Evolutionary conservation across 345 rosid genomes (phyloP).

Genomic region (Passiflora organensis): DNA sequence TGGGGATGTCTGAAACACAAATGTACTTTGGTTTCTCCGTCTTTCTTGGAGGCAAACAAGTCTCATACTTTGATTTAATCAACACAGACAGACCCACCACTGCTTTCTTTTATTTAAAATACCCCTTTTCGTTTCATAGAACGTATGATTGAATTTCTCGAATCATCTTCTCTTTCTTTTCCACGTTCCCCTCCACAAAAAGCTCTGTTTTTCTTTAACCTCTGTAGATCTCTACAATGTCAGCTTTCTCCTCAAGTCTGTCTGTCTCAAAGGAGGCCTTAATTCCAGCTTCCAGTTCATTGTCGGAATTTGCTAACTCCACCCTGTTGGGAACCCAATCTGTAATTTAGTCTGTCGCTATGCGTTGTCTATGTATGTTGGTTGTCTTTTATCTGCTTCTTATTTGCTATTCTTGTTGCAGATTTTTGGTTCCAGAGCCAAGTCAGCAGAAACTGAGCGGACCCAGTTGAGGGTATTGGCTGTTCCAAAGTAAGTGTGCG

Average conservation of each 20-base stretch:
- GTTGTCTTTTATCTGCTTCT: not conserved
- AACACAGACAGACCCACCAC: not conserved
- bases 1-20: not conserved
- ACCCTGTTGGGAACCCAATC: not conserved
- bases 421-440: constrained; percentile 29
- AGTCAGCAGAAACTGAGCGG: constrained; percentile 21
- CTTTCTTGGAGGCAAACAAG: constrained; percentile 11
- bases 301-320: constrained; percentile 2
- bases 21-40: constrained; percentile 14
- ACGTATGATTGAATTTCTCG: not conserved
- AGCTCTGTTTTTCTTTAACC: not conserved
- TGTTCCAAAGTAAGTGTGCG: constrained; percentile 31
- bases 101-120: not conserved
- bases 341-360: not conserved
- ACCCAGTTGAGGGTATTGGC: constrained; percentile 26
- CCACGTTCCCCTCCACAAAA: not conserved
- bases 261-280: constrained; percentile 10
- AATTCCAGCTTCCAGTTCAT: not conserved
- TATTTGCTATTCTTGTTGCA: constrained; percentile 9
- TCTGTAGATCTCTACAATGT: constrained; percentile 5
- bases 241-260: not conserved
- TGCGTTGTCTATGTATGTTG: not conserved
- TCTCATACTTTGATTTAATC: not conserved
- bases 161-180: not conserved
- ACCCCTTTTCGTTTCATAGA: not conserved